Conservation (phyloP, 345 rosid genomes). For the Syzygium aromaticum region DNA sequence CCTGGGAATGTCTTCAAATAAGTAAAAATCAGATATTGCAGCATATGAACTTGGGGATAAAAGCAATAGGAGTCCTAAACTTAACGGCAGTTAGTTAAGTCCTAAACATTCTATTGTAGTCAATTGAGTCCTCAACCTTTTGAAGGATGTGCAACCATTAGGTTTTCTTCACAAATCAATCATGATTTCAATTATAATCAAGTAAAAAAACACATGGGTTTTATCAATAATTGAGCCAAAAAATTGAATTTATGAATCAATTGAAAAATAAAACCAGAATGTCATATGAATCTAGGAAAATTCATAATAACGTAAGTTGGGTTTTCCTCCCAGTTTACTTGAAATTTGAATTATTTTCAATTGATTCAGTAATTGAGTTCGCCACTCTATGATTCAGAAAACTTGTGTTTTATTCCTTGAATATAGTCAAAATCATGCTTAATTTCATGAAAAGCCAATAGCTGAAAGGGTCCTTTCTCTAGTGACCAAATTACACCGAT, state of each 20-base stretch:
- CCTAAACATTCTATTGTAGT: not conserved
- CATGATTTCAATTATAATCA: not conserved
- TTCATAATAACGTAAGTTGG: not conserved
- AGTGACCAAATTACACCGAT: not conserved
- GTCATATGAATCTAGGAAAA: not conserved
- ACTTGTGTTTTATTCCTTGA: not conserved
- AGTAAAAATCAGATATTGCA: not conserved
- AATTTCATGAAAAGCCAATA: not conserved
- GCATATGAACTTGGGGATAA: not conserved
- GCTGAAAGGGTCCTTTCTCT: not conserved
- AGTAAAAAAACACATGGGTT: not conserved
- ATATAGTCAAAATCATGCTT: not conserved
- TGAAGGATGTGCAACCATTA: not conserved
- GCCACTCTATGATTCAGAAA: not conserved
- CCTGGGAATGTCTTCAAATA: not conserved
- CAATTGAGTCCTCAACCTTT: not conserved
- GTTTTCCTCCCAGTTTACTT: not conserved
- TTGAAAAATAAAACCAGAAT: not conserved
- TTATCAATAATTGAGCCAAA: not conserved
- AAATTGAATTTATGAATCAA: not conserved
- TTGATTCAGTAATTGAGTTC: not conserved
- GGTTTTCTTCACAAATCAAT: not conserved
- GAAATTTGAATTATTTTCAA: not conserved
- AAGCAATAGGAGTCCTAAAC: not conserved
- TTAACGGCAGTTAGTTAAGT: not conserved